phyloP scores from a whole-genome alignment of 2,329 filamentous ascomycete genomes.

The Trichophyton rubrum region DNA sequence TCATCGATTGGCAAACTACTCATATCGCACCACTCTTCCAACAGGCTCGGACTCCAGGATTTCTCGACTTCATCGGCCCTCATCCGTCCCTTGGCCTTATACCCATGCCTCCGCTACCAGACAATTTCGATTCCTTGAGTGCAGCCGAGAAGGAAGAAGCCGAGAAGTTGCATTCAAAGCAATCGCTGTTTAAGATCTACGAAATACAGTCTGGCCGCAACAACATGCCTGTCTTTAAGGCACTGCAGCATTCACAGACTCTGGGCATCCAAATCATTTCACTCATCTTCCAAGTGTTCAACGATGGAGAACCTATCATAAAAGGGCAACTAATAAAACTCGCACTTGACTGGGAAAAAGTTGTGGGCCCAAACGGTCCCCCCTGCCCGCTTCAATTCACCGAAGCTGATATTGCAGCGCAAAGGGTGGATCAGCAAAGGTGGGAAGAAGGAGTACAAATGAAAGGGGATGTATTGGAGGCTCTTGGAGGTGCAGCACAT shows the following conservation, averaged over 20 bases:
- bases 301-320: slow-evolving; percentile 7
- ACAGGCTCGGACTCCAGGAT: not conserved
- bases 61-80: not conserved
- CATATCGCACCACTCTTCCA: not conserved
- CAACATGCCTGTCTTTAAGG: slow-evolving; percentile 5
- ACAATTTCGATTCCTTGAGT: not conserved
- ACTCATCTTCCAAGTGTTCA: slow-evolving; percentile 3
- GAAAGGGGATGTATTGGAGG: slow-evolving; percentile 5
- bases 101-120: not conserved
- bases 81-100: not conserved
- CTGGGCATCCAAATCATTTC: slow-evolving; percentile 3
- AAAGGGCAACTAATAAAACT: slow-evolving; percentile 5
- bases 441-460: slow-evolving; percentile 8
- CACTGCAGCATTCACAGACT: slow-evolving; percentile 1
- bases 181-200: slow-evolving; percentile 7
- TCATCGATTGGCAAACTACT: not conserved
- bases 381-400: slow-evolving; percentile 4
- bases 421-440: slow-evolving; percentile 4
- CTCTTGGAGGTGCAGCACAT: slow-evolving; percentile 5
- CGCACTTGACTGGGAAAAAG: slow-evolving; percentile 3
- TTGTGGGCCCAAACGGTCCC: not conserved
- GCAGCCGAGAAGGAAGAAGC: not conserved
- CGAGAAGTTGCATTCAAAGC: not conserved
- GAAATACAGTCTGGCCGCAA: slow-evolving; percentile 3
- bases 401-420: slow-evolving; percentile 2